Percentiles rank a stretch among this genome's conserved stretches.
These are phyloP conservation scores for Salvia splendens DNA, from an alignment of 257 asterid genomes.

Conservation along the genomic window DNA sequence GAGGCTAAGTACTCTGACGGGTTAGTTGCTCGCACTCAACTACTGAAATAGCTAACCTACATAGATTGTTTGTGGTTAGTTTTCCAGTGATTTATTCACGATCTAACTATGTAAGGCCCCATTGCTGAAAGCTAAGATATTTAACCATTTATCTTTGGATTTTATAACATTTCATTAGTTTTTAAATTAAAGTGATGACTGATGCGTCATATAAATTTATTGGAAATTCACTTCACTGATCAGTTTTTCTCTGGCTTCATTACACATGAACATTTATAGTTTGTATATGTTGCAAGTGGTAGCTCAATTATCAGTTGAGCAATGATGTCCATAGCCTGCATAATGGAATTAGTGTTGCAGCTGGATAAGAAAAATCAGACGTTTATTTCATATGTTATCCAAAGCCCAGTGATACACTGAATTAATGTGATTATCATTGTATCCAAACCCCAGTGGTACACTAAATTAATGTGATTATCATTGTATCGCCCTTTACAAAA, in stretches of 20 bases:
- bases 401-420: neutral
- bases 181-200: neutral
- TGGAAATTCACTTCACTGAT: neutral
- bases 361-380: too few relatives aligned
- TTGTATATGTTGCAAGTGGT: too few relatives aligned
- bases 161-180: neutral
- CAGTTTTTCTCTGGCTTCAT: neutral
- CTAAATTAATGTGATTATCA: neutral
- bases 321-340: too few relatives aligned
- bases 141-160: neutral
- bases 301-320: too few relatives aligned
- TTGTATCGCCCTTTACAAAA: neutral
- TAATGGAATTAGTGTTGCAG: too few relatives aligned
- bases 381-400: too few relatives aligned
- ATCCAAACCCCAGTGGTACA: neutral
- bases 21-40: slow-evolving; percentile 45
- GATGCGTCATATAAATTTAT: neutral
- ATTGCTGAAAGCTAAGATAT: neutral
- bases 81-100: slow-evolving; percentile 1
- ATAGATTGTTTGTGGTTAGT: slow-evolving; percentile 15
- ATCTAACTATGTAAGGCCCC: slow-evolving; percentile 20
- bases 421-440: neutral
- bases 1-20: slow-evolving; percentile 65
- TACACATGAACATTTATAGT: neutral
- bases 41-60: slow-evolving; percentile 20